Base-by-base conservation (phyloP, 495 filamentous ascomycete genomes). In the Tuber calosporum region DNA sequence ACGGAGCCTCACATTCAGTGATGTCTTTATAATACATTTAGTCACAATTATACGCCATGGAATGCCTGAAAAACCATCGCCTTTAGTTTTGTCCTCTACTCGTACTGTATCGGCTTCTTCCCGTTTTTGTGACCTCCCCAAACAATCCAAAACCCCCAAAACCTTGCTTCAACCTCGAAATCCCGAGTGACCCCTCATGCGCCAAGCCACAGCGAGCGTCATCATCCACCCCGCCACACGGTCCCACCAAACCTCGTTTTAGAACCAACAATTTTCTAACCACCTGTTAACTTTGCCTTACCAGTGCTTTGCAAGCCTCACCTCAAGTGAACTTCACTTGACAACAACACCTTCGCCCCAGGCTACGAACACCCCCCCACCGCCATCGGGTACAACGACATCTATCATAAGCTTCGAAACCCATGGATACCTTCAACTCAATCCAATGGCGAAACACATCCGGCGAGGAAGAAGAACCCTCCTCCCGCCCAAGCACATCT, bases 381-480 rank as follows among this genome's bases (percentile, higher is more conserved):
- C 30, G 36, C 69, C 22, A 15, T 48, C 37, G 20, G 62, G 34
- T 15, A 74, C 69, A 37, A 4, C 34, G 26, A 45, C 66, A 66
- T 34, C 67, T 17, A 36, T 20, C 45, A 36, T 19, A 53, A 17
- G 13, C 39, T 37, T 36, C 4, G 42, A 37, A 22, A 42, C 38
- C 19, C 13, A 80, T 81, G 62, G 75, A 81, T 43, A 67, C 69
- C 41, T 81, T 81, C 69, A 73, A 80, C 67, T 66, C 75, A 34
- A 73, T 78, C 34, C 79, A 70, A 72, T 81, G 79, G 79, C 68
- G 48, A 26, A 73, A 40, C 26, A 41, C 67, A 6, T 53, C 15
- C 48, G 75, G 75, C 43, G 78, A 80, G 48, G 76, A 76, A 42
- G 72, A 74, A n/a, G 79, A 80, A 43, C 48, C 69, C 77, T 78